Conservation (phyloP, 2,329 filamentous ascomycete species). For the Apiospora sp. region DNA sequence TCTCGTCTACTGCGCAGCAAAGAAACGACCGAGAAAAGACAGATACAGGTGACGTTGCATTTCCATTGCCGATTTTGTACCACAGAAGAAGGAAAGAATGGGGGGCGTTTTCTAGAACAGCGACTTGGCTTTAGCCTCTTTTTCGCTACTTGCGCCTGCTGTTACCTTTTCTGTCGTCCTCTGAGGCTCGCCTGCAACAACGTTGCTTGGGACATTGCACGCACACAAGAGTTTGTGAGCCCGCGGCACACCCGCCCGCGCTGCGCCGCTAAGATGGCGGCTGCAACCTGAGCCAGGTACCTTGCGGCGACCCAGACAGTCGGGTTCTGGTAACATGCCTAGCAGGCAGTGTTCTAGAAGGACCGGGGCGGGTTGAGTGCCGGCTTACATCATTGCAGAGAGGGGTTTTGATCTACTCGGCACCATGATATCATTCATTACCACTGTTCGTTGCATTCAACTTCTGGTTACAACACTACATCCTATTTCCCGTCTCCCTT, state of each 20-base stretch:
- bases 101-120: constrained; percentile 1
- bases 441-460: neutral
- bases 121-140: neutral
- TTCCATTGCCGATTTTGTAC: neutral
- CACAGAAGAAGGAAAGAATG: neutral
- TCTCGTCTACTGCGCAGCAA: neutral
- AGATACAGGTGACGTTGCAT: neutral
- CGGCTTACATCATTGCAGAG: neutral
- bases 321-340: neutral
- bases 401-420: neutral
- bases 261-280: constrained; percentile 3
- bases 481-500: neutral
- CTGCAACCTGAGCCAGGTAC: neutral
- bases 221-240: constrained; percentile 6
- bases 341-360: neutral
- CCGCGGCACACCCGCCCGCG: neutral
- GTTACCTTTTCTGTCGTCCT: neutral
- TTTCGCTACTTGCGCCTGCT: neutral
- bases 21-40: neutral
- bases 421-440: neutral
- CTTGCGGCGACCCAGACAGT: neutral
- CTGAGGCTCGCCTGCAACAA: neutral
- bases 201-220: neutral
- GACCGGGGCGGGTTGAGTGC: neutral
- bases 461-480: neutral